Conservation (phyloP, 1,139 yeast genomes). For the Candida mesenterica region DNA sequence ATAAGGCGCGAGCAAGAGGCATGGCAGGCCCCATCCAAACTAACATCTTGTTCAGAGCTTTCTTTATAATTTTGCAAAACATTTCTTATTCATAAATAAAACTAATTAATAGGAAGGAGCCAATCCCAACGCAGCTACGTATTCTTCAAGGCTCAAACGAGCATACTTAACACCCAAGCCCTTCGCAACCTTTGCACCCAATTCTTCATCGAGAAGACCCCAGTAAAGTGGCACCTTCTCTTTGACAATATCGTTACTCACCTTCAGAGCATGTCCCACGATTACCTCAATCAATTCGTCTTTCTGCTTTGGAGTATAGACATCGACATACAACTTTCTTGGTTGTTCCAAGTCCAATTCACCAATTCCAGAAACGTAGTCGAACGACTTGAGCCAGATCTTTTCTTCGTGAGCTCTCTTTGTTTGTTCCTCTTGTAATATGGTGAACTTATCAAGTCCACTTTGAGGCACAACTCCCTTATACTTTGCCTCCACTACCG, state of each 20-base stretch:
- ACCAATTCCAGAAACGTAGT: slow-evolving; percentile 37
- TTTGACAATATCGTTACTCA: slow-evolving; percentile 27
- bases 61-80: too few relatives aligned
- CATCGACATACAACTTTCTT: slow-evolving; percentile 37
- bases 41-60: too few relatives aligned
- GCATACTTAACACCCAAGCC: slow-evolving; percentile 33
- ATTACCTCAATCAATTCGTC: slow-evolving; percentile 34
- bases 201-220: slow-evolving; percentile 33
- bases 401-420: slow-evolving; percentile 33
- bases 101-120: slow-evolving; percentile 13
- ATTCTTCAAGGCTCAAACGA: slow-evolving; percentile 25
- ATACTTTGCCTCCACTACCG: slow-evolving; percentile 19
- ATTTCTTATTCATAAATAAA: too few relatives aligned
- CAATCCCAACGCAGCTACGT: slow-evolving; percentile 20
- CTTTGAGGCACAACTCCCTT: slow-evolving; percentile 29
- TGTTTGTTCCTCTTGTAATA: slow-evolving; percentile 24
- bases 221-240: slow-evolving; percentile 38
- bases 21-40: background rate
- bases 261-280: slow-evolving; percentile 36
- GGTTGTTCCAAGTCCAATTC: slow-evolving; percentile 47
- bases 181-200: slow-evolving; percentile 33
- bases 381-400: slow-evolving; percentile 36
- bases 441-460: slow-evolving; percentile 22
- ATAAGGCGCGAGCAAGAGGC: too few relatives aligned
- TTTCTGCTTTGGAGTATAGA: slow-evolving; percentile 30